These are phyloP conservation scores for Geotrichum australiense DNA, from an alignment of 1,139 yeast genomes.

Conservation along the genomic window DNA sequence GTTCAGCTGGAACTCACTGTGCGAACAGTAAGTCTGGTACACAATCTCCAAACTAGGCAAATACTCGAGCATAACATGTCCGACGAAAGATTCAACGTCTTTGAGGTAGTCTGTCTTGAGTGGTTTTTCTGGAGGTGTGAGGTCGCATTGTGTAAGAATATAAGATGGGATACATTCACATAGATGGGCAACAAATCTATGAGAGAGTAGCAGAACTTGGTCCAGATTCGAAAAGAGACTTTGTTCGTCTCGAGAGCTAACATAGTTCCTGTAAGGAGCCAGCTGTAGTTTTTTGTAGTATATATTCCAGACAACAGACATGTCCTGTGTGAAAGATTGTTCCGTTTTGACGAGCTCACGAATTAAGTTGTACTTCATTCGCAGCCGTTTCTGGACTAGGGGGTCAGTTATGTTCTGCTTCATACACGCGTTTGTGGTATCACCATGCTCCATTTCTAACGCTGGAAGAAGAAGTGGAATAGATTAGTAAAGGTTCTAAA, in stretches of 20 bases:
- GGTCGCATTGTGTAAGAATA: constrained; percentile 20
- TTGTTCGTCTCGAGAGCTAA: constrained; percentile 28
- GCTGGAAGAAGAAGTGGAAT: neutral
- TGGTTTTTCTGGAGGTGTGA: constrained; percentile 19
- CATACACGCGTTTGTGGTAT: neutral
- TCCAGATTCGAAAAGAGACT: constrained; percentile 31
- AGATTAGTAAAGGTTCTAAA: neutral
- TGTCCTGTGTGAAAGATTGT: constrained; percentile 32
- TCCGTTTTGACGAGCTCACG: constrained; percentile 36
- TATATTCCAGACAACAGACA: constrained; percentile 32
- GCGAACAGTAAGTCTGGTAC: constrained; percentile 31
- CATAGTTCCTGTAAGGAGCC: constrained; percentile 26
- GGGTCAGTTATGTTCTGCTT: neutral
- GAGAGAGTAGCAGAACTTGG: constrained; percentile 28
- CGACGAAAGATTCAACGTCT: constrained; percentile 31
- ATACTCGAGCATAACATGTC: constrained; percentile 30
- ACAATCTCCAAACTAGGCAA: constrained; percentile 32
- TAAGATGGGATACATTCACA: constrained; percentile 26
- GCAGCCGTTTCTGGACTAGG: constrained; percentile 21
- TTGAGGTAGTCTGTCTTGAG: constrained; percentile 16
- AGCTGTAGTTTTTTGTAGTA: constrained; percentile 25
- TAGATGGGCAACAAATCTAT: constrained; percentile 27
- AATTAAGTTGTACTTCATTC: constrained; percentile 28
- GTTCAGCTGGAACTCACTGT: constrained; percentile 31
- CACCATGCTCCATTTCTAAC: constrained; percentile 7